Evolutionary conservation across 2,329 filamentous ascomycete species (phyloP), one percentile per base, ranked within the genome.

Genomic region (Aspergillus proliferans): DNA sequence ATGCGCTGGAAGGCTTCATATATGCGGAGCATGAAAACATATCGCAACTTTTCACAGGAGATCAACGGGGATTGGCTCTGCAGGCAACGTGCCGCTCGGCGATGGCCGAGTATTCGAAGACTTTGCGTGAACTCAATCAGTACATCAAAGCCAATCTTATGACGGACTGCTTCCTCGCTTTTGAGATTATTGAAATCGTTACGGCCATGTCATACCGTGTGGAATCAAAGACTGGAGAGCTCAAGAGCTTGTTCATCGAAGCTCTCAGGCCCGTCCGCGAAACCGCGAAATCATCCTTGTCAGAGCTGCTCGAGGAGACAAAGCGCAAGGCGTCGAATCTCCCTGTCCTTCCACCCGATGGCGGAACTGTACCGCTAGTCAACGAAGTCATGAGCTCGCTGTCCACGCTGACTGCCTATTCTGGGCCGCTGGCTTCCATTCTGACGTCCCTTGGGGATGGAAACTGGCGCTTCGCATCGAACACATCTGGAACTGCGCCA

Each of bases 151-250:
- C 80, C 38, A 91, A 96, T 63, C 74, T 96, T 36, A 81, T 84
- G 57, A 95, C 89, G 0, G 93, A 98, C 67, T 97, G 92, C 69
- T 97, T 88, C 66, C 79, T 98, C 44, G 90, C 90, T 6, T 98
- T 95, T 66, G 93, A 98, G 65, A 88, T 97, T 28, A 88, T 94
- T 28, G 92, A 95, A 61, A 88, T 96, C 52, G 83, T 97, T 43
- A 87, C 88, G 0, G 80, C 80, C 10, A 77, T 95, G 43, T 90
- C 89, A 2, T 85, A 84, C 48, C 84, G 86, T 36, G 74, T 98
- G 3, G 92, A 95, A 54, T 80, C 81, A 4, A 84, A 86, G 52
- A 95, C 90, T 0, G 89, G 89, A 2, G 89, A 95, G 61, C 77
- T 96, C 50, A 95, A 95, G 65, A 76, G 81, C 26, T 81, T 88